Base-by-base conservation (phyloP, 495 filamentous ascomycete species). In the Penicillium ucsense region DNA sequence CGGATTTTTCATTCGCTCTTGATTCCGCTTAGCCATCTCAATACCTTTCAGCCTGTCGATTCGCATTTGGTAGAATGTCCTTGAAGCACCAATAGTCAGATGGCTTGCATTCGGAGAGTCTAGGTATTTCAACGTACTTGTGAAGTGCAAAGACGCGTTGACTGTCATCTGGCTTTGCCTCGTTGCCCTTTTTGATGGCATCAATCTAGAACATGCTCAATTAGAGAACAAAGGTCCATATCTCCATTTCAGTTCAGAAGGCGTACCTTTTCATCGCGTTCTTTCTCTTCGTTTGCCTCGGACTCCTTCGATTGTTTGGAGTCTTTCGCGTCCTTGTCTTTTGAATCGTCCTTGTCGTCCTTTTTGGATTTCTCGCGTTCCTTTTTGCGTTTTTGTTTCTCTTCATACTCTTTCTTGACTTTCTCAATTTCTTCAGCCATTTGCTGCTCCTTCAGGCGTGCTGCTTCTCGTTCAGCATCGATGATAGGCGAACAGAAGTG, bases 81-180 rank as follows among this genome's bases (percentile, higher is more conserved):
- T 94, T 60, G 39, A 20, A 2, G 9, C 10, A 20, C 20, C 20
- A 20, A 20, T 20, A 20, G 20, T 20, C 20, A 20, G 20, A 20
- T 20, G 20, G 20, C 20, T 20, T 20, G 36, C 27, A n/a, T 4
- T n/a, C 11, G 35, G 20, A 20, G 20, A 20, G 20, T 20, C 20
- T 20, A 20, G 20, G 20, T 20, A 20, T 20, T 20, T 31, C 41
- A 50, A 54, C 76, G 35, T 71, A 94, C 88, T 84, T 90, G 53
- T 94, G 86, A 54, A 98, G 69, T 50, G 84, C 76, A 67, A 94
- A 98, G 32, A 95, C 73, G 46, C 92, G 75, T 40, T 89, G 88
- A 53, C 63, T 66, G 48, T 72, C 62, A 53, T 75, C 70, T 12
- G 60, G 33, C 27, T 65, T 59, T 4, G 57, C 37, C 42, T 66